Evolutionary conservation across 164 flowering plant genomes (phyloP).

Genomic region (Saururus chinensis): DNA sequence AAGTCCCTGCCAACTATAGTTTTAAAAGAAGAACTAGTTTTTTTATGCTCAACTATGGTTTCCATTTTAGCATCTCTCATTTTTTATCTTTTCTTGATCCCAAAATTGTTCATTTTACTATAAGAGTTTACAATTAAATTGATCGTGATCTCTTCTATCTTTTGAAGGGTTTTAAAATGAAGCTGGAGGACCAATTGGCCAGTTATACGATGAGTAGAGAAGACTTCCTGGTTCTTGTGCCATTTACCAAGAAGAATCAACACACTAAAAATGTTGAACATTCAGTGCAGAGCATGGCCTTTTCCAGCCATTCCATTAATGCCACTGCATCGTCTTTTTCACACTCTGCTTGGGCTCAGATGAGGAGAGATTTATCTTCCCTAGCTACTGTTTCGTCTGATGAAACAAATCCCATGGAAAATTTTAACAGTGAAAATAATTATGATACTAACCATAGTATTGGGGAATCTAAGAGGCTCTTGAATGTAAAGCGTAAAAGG

Average conservation of each 20-base stretch:
- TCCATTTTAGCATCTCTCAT: not conserved
- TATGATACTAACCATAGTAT: constrained; percentile 1
- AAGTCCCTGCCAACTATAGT: too few species aligned
- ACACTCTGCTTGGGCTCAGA: constrained; percentile 57
- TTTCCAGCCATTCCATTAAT: constrained; percentile 2
- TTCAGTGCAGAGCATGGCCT: constrained; percentile 6
- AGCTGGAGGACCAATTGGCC: constrained; percentile 27
- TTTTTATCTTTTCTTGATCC: not conserved
- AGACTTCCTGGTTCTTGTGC: constrained; percentile 68
- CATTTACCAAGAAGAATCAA: constrained; percentile 50
- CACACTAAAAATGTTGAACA: constrained; percentile 8
- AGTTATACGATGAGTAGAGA: constrained; percentile 20
- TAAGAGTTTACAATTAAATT: not conserved
- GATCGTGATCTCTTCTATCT: not conserved
- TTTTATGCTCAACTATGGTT: not conserved
- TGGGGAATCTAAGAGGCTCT: constrained; percentile 1
- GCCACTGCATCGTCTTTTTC: constrained; percentile 23
- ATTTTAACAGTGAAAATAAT: not conserved
- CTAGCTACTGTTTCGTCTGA: constrained; percentile 10
- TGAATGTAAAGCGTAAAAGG: constrained; percentile 21
- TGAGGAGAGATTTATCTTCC: constrained; percentile 54
- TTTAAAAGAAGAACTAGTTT: not conserved
- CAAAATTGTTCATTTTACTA: not conserved
- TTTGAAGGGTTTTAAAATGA: constrained; percentile 59
- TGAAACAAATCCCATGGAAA: constrained; percentile 7